Base-by-base conservation (phyloP, 768 basidiomycete species). In the Paxillus rubicundulus region DNA sequence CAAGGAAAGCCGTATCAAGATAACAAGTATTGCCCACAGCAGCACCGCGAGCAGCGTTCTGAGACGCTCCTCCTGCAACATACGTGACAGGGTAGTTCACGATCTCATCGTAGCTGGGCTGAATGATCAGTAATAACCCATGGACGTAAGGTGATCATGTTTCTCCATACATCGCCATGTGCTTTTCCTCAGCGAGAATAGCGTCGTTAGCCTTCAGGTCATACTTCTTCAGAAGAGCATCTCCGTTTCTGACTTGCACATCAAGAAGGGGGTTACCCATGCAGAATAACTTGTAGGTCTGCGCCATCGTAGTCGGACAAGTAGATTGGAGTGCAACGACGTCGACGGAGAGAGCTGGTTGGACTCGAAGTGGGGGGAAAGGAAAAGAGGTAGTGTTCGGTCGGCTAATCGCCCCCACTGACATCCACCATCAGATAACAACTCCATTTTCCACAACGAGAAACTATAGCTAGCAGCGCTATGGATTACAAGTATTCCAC, bases 191-290 rank as follows among this genome's bases (percentile, higher is more conserved):
- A 2, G 95, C 96, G 51, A 99, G 81, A 70, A 98, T 94, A 42
- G 97, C 96, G 70, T 99, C 91, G 76, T 99, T 95, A 49, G 93
- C 78, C 66, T 92, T 91, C 63, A 99, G 82, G 53, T 73, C 81
- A 67, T 98, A 99, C 72, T 97, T 98, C 64, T 87, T 75, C 51
- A 98, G 77, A 38, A 98, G 80, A 30, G 77, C 77, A 66, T 95
- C 92, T 45, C 90, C 92, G 56, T 91, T 79, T 56, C 75, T 82
- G 65, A 96, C 92, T 74, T 96, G 94, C 76, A 99, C 88, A 70
- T 99, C 95, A 46, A 98, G 87, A 67, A 98, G 79, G 62, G 96
- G 96, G 73, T 98, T 98, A 39, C 96, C 96, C 74, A 98, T 75
- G 75, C 86, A 91, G 74, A 98, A 92, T 42, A 98, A 73, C 40